phyloP scores from a whole-genome alignment of 1,284 basidiomycete species.

The Anthracocystis setariae region DNA sequence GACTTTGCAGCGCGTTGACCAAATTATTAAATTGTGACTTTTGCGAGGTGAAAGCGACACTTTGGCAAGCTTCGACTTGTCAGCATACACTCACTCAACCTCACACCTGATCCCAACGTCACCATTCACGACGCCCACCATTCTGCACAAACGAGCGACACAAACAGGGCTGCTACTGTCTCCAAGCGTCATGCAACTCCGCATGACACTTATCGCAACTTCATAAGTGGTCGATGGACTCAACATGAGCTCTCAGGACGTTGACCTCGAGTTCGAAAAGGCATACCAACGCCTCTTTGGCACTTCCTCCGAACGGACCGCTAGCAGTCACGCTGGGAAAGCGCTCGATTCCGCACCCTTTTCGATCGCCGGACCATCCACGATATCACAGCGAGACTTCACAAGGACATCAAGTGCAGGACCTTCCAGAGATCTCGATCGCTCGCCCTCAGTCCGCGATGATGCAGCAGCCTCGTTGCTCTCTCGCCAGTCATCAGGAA shows the following conservation, averaged over 20 bases:
- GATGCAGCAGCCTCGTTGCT: constrained; percentile 1
- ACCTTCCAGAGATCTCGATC: constrained; percentile 1
- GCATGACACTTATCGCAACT: not conserved
- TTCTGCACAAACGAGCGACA: not conserved
- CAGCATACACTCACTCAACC: not conserved
- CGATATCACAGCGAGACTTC: not conserved
- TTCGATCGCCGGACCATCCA: no score
- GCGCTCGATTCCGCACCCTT: no score
- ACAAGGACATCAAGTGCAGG: not conserved
- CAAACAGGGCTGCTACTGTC: no score
- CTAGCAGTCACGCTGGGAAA: not conserved
- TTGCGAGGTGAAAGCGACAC: constrained; percentile 2
- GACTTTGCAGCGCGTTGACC: not conserved
- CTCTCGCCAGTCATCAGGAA: constrained; percentile 1
- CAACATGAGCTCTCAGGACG: constrained; percentile 35
- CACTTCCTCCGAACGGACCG: not conserved
- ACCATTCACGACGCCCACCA: not conserved
- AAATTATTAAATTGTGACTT: not conserved
- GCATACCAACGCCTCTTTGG: constrained; percentile 39
- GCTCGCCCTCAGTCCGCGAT: not conserved
- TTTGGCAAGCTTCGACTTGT: not conserved
- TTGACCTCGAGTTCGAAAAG: constrained; percentile 42
- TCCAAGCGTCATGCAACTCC: no score
- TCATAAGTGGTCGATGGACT: not conserved
- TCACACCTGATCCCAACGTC: not conserved